phyloP scores from a whole-genome alignment of 352 stramenopile genomes.

The Phytophthora palmivora region DNA sequence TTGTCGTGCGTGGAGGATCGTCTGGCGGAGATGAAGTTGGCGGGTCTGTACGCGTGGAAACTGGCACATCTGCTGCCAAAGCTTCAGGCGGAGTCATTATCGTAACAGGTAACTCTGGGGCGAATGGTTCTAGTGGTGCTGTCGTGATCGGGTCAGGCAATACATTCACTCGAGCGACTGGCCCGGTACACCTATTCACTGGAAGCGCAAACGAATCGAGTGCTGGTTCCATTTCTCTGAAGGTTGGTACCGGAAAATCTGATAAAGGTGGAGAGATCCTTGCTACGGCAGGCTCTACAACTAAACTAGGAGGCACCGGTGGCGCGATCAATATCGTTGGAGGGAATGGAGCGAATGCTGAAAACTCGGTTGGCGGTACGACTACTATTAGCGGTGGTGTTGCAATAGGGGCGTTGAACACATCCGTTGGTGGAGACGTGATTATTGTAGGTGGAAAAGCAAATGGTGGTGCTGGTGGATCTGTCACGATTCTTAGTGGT shows the following conservation, averaged over 20 bases:
- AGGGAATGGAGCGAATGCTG: constrained; percentile 29
- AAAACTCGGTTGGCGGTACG: constrained; percentile 54
- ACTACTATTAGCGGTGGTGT: constrained; percentile 51
- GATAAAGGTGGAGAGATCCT: constrained; percentile 34
- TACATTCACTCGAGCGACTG: constrained; percentile 46
- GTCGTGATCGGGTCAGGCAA: constrained; percentile 60
- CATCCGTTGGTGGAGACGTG: constrained; percentile 50
- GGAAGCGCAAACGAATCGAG: constrained; percentile 44
- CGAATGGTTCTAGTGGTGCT: constrained; percentile 53
- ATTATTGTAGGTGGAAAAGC: constrained; percentile 54
- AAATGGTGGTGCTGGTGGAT: constrained; percentile 48
- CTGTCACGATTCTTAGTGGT: constrained; percentile 54
- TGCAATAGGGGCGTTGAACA: constrained; percentile 40
- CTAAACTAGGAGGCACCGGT: constrained; percentile 39
- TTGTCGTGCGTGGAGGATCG: constrained; percentile 44
- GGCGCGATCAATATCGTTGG: constrained; percentile 35
- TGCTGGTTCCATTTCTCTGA: constrained; percentile 50
- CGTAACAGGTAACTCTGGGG: constrained; percentile 42
- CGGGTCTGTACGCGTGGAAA: constrained; percentile 53
- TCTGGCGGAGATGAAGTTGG: constrained; percentile 44
- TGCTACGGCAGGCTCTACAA: constrained; percentile 40
- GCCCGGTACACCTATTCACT: constrained; percentile 51
- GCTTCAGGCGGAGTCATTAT: constrained; percentile 56
- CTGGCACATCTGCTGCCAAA: constrained; percentile 47
- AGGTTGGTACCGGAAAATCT: constrained; percentile 41